A percentile compares a stretch with the other conserved stretches of the same genome.
These are phyloP conservation scores for Dalechampia spathulata DNA, from an alignment of 441 rosid genomes.

Conservation along the genomic window DNA sequence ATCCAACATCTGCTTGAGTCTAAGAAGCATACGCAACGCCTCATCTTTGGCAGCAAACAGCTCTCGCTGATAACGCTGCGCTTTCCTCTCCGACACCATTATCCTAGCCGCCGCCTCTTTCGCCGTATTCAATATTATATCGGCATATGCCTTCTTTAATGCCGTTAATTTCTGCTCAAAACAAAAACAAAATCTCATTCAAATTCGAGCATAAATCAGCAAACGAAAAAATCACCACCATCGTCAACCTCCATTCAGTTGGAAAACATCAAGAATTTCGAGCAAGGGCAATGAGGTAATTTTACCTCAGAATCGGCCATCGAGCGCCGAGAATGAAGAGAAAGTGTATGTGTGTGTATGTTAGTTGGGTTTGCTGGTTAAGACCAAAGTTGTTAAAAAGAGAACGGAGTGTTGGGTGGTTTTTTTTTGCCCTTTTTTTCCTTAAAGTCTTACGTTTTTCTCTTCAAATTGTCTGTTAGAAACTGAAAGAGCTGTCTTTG, in stretches of 20 bases:
- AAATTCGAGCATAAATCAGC: too few species aligned
- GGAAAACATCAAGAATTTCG: background rate
- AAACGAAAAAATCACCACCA: background rate
- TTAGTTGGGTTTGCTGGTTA: constrained; percentile 12
- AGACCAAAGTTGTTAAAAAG: too few species aligned
- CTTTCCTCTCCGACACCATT: constrained; percentile 77
- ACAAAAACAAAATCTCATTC: constrained; percentile 2
- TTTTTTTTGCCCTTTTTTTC: too few species aligned
- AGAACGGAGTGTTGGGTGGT: too few species aligned
- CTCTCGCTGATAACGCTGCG: constrained; percentile 63
- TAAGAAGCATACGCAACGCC: constrained; percentile 62
- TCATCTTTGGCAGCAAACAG: constrained; percentile 65
- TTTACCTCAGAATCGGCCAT: constrained; percentile 82
- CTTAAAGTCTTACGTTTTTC: constrained; percentile 9
- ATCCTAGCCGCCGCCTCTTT: constrained; percentile 94
- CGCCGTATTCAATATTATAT: constrained; percentile 77
- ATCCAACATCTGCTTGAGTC: constrained; percentile 79
- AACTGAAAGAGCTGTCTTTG: constrained; percentile 35
- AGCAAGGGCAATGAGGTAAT: constrained; percentile 16
- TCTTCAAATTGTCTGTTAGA: constrained; percentile 73
- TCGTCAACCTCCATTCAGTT: background rate
- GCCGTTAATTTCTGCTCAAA: constrained; percentile 63
- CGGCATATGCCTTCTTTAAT: constrained; percentile 94
- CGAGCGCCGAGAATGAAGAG: constrained; percentile 19
- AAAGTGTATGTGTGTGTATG: constrained; percentile 17